Evolutionary conservation across 1,284 basidiomycete species (phyloP).

Genomic region (Ustanciosporium gigantosporum): DNA sequence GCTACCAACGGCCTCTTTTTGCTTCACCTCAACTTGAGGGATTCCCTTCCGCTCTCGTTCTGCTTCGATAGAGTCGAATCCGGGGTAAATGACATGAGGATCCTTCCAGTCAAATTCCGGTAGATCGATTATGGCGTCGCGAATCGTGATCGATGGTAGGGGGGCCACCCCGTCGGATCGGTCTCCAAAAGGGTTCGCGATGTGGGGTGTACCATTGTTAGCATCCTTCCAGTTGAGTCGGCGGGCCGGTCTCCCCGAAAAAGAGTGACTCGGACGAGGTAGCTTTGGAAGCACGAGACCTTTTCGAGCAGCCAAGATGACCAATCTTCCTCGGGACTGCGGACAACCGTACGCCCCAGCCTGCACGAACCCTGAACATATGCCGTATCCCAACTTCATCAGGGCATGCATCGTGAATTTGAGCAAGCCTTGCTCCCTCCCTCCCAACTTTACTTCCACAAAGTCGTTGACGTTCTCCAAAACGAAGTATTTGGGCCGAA

Average conservation of each 20-base stretch:
- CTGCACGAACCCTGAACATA: constrained; percentile 13
- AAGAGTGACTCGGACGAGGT: constrained; percentile 16
- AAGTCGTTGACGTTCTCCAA: constrained; percentile 34
- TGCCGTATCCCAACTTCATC: constrained; percentile 15
- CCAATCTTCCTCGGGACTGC: constrained; percentile 14
- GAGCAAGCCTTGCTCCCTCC: constrained; percentile 9
- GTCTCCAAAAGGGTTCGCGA: background rate
- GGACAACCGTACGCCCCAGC: constrained; percentile 19
- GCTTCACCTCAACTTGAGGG: constrained; percentile 5
- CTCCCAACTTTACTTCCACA: constrained; percentile 8
- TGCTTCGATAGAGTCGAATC: constrained; percentile 5
- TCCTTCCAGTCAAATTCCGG: constrained; percentile 27
- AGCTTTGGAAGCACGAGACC: constrained; percentile 7
- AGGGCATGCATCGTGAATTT: constrained; percentile 12
- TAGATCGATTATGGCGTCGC: constrained; percentile 21
- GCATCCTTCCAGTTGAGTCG: constrained; percentile 13
- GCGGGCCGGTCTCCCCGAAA: constrained; percentile 2
- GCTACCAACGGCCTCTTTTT: background rate
- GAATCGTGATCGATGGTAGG: constrained; percentile 8
- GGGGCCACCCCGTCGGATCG: background rate
- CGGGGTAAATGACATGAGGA: constrained; percentile 17
- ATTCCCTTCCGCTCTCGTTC: constrained; percentile 4
- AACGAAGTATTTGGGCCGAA: constrained; percentile 12
- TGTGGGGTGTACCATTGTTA: background rate
- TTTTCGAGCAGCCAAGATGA: constrained; percentile 9